phyloP scores from a whole-genome alignment of 805 yeast species.

The Metschnikowia gruessii region DNA sequence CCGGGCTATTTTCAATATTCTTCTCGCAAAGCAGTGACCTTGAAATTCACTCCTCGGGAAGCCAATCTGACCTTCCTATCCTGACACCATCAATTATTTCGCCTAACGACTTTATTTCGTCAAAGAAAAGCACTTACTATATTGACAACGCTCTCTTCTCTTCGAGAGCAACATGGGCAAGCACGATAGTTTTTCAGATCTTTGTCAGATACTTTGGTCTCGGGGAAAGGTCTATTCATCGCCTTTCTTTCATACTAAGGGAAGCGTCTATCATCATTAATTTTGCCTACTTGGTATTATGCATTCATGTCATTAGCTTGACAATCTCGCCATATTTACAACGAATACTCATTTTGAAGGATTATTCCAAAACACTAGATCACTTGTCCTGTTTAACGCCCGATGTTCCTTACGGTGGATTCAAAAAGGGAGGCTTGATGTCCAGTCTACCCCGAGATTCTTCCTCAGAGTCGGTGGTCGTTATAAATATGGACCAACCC shows the following conservation, averaged over 20 bases:
- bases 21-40: neutral
- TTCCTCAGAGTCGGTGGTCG: constrained; percentile 14
- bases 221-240: neutral
- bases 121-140: constrained; percentile 1
- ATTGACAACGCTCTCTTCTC: constrained; percentile 3
- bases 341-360: constrained; percentile 18
- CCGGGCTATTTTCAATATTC: neutral
- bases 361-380: constrained; percentile 23
- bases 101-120: neutral
- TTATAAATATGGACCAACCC: constrained; percentile 17
- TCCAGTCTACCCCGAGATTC: constrained; percentile 11
- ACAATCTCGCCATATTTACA: constrained; percentile 20
- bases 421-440: constrained; percentile 11
- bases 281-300: constrained; percentile 23
- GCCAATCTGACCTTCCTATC: neutral
- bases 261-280: constrained; percentile 15
- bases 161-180: constrained; percentile 8
- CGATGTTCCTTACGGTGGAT: constrained; percentile 20
- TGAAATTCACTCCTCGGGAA: neutral
- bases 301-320: constrained; percentile 28
- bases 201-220: neutral
- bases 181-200: neutral
- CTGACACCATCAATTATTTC: neutral
- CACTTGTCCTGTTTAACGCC: constrained; percentile 24
- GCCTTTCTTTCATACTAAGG: constrained; percentile 13